Percentiles rank a stretch among this genome's conserved stretches.
Evolutionary conservation across 352 stramenopile genomes (phyloP).

Genomic region (Phytophthora ohioensis): DNA sequence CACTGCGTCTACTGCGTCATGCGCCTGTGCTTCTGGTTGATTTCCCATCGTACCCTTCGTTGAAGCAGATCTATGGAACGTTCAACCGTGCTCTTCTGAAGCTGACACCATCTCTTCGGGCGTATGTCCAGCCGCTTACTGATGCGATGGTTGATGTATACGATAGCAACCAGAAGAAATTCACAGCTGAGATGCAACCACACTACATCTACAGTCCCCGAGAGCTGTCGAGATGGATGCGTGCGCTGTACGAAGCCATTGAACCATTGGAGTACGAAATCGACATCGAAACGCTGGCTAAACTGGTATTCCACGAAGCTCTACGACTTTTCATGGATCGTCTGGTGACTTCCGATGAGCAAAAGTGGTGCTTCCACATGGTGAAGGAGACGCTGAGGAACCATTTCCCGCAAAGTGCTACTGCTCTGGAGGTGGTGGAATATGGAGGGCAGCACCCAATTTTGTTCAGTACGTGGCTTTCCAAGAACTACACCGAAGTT

Average conservation of each 20-base stretch:
- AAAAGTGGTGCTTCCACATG: conserved; percentile 95
- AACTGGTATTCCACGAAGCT: conserved; percentile 99
- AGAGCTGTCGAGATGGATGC: conserved; percentile 99
- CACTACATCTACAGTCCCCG: conserved; percentile 99
- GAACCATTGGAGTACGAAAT: conserved; percentile 95
- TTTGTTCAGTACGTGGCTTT: conserved; percentile 99
- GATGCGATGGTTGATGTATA: conserved; percentile 99
- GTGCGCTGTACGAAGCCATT: conserved; percentile 98
- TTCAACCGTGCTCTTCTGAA: conserved; percentile 99
- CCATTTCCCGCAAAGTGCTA: conserved; percentile 86
- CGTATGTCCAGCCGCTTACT: conserved; percentile 96
- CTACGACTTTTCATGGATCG: conserved; percentile 99
- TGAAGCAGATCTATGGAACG: conserved; percentile 99
- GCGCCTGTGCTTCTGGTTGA: conserved; percentile 99
- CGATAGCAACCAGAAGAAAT: conserved; percentile 96
- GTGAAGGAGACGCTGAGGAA: conserved; percentile 85
- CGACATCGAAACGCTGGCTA: conserved; percentile 96
- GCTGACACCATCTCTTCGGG: conserved; percentile 97
- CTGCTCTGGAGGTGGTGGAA: conserved; percentile 73
- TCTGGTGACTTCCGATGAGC: conserved; percentile 96
- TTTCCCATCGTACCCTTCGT: conserved; percentile 96
- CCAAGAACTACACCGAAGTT: conserved; percentile 97
- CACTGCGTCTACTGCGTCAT: conserved; percentile 97
- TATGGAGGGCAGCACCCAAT: conserved; percentile 92
- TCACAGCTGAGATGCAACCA: conserved; percentile 93